Percentiles rank a stretch among this genome's conserved stretches.
Evolutionary conservation across 768 basidiomycete genomes (phyloP).

Genomic region (Sarcodon sp.): DNA sequence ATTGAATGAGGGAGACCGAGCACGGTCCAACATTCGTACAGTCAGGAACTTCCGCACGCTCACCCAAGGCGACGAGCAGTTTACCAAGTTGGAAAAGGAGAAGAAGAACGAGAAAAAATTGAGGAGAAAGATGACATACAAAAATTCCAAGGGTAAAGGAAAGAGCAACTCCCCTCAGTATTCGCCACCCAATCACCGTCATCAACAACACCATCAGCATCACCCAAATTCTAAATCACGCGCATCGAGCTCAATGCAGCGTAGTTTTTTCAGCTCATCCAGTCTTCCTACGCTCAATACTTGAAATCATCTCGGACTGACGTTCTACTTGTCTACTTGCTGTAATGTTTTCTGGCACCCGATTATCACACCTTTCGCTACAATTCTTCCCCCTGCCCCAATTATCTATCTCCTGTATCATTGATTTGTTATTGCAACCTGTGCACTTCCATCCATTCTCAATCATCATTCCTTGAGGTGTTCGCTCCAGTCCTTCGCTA

Average conservation of each 20-base stretch:
- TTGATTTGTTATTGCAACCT: no score
- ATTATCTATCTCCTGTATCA: no score
- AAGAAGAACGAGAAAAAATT: constrained; percentile 52
- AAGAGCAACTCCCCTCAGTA: constrained; percentile 23
- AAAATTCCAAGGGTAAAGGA: background rate
- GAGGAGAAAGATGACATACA: constrained; percentile 36
- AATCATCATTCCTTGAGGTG: no score
- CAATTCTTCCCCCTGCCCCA: no score
- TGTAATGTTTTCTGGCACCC: no score
- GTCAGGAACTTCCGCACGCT: constrained; percentile 12
- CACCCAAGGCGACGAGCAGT: constrained; percentile 15
- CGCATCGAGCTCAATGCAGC: constrained; percentile 41
- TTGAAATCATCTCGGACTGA: no score
- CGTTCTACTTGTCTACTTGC: no score
- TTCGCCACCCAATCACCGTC: constrained; percentile 25
- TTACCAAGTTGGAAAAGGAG: constrained; percentile 38
- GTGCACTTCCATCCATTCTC: no score
- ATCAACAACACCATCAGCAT: constrained; percentile 43
- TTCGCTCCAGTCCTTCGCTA: no score
- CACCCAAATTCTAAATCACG: constrained; percentile 56
- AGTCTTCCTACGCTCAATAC: no score
- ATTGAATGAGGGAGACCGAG: constrained; percentile 10
- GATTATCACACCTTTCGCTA: no score
- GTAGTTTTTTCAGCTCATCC: constrained; percentile 16
- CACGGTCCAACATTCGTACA: constrained; percentile 8